Conservation (phyloP, 495 filamentous ascomycete species). For the Patellaria atrata region DNA sequence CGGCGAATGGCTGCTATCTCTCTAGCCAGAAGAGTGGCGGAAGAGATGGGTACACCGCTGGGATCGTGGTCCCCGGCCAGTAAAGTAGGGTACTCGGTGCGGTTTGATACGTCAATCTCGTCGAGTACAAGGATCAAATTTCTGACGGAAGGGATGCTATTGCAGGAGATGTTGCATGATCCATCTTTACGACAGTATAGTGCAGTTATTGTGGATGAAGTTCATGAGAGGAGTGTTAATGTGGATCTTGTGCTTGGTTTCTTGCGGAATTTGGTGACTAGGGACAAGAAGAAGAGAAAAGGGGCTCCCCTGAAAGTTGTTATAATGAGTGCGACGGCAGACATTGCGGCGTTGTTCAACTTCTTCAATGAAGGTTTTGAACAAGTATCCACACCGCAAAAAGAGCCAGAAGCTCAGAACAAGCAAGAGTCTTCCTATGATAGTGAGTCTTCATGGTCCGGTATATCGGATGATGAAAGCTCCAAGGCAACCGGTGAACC, state of each 20-base stretch:
- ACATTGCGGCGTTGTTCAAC: constrained; percentile 56
- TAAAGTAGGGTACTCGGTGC: constrained; percentile 81
- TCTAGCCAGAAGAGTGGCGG: constrained; percentile 74
- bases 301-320: constrained; percentile 59
- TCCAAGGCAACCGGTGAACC: neutral
- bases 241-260: constrained; percentile 86
- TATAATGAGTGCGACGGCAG: constrained; percentile 93
- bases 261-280: constrained; percentile 54
- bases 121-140: constrained; percentile 76
- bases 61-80: constrained; percentile 49
- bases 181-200: constrained; percentile 73
- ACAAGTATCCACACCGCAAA: neutral
- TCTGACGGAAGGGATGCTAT: constrained; percentile 89
- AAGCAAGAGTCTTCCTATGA: neutral
- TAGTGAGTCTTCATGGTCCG: constrained; percentile 1
- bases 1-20: constrained; percentile 90
- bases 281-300: constrained; percentile 37
- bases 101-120: constrained; percentile 73
- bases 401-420: neutral
- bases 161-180: constrained; percentile 87
- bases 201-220: constrained; percentile 85
- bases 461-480: constrained; percentile 5
- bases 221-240: constrained; percentile 93
- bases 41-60: constrained; percentile 77
- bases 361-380: constrained; percentile 46